These are phyloP conservation scores for Diatrype stigma DNA, from an alignment of 2,329 filamentous ascomycete genomes.

Conservation along the genomic window DNA sequence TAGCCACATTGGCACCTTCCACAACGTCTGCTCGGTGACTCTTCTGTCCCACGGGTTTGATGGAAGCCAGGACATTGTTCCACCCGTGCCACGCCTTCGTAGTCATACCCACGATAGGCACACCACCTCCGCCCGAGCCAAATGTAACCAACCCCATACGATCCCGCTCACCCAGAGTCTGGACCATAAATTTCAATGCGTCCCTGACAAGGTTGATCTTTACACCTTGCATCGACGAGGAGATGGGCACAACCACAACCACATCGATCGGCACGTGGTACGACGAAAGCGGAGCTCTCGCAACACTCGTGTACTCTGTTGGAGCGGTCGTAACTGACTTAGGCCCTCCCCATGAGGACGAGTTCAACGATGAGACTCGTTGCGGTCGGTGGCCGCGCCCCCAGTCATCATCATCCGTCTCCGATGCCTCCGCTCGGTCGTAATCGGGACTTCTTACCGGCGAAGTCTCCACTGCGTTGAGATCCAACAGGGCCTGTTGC, in stretches of 20 bases:
- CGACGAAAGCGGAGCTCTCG: constrained; percentile 47
- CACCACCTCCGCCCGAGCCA: constrained; percentile 86
- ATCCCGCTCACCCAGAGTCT: constrained; percentile 84
- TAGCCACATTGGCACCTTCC: constrained; percentile 94
- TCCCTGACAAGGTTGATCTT: constrained; percentile 95
- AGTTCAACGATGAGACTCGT: constrained; percentile 77
- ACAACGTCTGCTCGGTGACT: constrained; percentile 94
- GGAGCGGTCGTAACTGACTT: constrained; percentile 84
- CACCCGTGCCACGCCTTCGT: constrained; percentile 92
- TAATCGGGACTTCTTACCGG: constrained; percentile 69
- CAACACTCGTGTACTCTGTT: constrained; percentile 83
- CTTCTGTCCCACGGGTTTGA: constrained; percentile 93
- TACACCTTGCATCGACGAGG: constrained; percentile 98
- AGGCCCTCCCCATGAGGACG: constrained; percentile 72
- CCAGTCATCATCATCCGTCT: constrained; percentile 86
- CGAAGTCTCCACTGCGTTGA: constrained; percentile 67
- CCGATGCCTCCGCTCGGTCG: constrained; percentile 72
- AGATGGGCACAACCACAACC: constrained; percentile 94
- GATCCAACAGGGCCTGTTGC: constrained; percentile 81
- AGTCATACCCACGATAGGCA: constrained; percentile 97
- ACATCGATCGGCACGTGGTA: constrained; percentile 91
- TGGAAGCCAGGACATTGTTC: constrained; percentile 78
- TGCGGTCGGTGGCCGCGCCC: constrained; percentile 58
- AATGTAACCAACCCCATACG: constrained; percentile 98
- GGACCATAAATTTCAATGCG: constrained; percentile 85